Base-by-base conservation (phyloP, 768 basidiomycete species). In the Amanita inopinata region DNA sequence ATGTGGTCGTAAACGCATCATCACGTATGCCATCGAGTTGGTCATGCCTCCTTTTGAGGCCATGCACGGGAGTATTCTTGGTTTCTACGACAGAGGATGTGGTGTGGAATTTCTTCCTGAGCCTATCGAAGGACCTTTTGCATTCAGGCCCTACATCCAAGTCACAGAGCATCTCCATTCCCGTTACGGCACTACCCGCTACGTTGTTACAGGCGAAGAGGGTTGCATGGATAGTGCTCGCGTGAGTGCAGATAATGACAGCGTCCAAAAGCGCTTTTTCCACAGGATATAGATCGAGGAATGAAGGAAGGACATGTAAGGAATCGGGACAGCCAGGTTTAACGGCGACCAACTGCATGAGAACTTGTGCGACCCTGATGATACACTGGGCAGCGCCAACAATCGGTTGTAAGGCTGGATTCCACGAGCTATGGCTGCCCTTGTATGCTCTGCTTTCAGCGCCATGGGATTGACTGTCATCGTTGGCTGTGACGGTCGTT, bases 381-480 rank as follows among this genome's bases (percentile, higher is more conserved):
- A 86, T 71, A 2, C 60, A 58, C 51, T 84, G 82, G 7, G 83
- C 81, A 1, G 86, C 83, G 40, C 71, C 73, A 30, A 83, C 65
- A 22, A 71, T 71, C 24, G 76, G 74, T 27, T 73, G 65, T 10
- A 70, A 66, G 1, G 78, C 78, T 46, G 77, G 74, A 43, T 70
- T 70, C 41, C 66, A 62, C 8, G 65, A n/a, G n/a, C n/a, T 55
- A 42, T 60, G 53, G 40, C 59, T 44, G 46, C 41, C 25, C 46
- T 53, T 45, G 23, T 27, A 7, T 24, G 27, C 33, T 31, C 27
- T 15, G 24, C 37, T 18, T 31, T 23, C 22, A 38, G 40, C 17
- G 35, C 40, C 27, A 11, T n/a, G 15, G 9, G 17, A 30, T 9
- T 44, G 8, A n/a, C 15, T 28, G 43, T 4, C n/a, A 8, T 5